A percentile compares a stretch with the other conserved stretches of the same genome.
Evolutionary conservation across 257 asterid genomes (phyloP).

Genomic region (Voacanga thouarsii): DNA sequence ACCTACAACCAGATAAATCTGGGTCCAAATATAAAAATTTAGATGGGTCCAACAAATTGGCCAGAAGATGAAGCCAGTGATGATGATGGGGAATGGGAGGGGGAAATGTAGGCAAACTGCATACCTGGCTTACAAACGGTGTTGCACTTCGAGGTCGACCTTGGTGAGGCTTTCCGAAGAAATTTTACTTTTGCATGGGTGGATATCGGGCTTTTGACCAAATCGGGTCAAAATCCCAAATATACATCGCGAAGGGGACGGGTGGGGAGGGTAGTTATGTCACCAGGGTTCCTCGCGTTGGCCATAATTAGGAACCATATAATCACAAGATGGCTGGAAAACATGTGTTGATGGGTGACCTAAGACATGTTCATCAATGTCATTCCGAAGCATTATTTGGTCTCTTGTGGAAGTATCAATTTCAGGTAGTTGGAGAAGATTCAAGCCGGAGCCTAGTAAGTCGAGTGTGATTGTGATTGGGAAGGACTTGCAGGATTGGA

Average conservation of each 20-base stretch:
- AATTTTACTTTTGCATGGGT: not conserved
- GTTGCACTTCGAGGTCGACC: conserved; percentile 65
- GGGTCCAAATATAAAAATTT: too few relatives aligned
- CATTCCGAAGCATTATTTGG: conserved; percentile 79
- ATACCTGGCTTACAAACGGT: conserved; percentile 43
- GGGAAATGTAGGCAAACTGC: conserved; percentile 28
- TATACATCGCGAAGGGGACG: too few relatives aligned
- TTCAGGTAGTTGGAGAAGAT: conserved; percentile 70
- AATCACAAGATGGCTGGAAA: conserved; percentile 79
- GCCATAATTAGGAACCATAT: conserved; percentile 83
- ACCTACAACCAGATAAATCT: too few relatives aligned
- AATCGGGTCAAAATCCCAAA: too few relatives aligned
- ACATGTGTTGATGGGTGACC: conserved; percentile 64
- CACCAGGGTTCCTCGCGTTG: too few relatives aligned
- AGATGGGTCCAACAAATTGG: too few relatives aligned
- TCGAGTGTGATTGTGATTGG: conserved; percentile 72
- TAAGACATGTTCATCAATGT: conserved; percentile 71
- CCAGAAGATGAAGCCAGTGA: conserved; percentile 37
- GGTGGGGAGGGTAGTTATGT: too few relatives aligned
- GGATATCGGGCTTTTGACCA: too few relatives aligned
- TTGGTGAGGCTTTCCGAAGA: conserved; percentile 51
- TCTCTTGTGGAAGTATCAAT: conserved; percentile 77
- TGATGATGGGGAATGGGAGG: conserved; percentile 24
- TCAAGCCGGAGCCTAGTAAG: conserved; percentile 44
- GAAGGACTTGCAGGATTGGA: conserved; percentile 90